Percentiles rank a stretch among this genome's conserved stretches.
phyloP scores from a whole-genome alignment of 2,329 filamentous ascomycete species.

The Dichotomopilus funicola region DNA sequence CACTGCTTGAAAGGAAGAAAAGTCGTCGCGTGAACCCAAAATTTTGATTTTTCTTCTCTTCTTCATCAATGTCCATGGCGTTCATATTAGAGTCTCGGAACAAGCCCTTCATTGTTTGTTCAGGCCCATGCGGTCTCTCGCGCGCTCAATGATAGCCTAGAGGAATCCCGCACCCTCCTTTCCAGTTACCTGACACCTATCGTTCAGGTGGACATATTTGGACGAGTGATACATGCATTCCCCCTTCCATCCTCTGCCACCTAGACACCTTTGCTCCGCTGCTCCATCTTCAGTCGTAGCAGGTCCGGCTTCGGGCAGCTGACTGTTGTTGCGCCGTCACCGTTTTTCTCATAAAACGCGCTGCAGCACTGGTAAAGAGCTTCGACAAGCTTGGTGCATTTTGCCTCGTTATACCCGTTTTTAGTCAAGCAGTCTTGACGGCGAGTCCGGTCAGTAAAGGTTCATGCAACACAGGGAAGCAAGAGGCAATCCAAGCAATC shows the following conservation, averaged over 20 bases:
- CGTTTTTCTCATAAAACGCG: conserved; percentile 73
- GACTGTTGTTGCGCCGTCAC: conserved; percentile 66
- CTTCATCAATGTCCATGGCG: conserved; percentile 71
- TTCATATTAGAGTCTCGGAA: conserved; percentile 99
- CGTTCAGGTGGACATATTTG: conserved; percentile 31
- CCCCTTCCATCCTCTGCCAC: neutral
- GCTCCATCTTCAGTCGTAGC: conserved; percentile 78
- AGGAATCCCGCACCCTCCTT: conserved; percentile 66
- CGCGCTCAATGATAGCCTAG: conserved; percentile 99
- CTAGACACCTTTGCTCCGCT: conserved; percentile 40
- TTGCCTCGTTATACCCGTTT: conserved; percentile 79
- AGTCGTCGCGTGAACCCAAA: conserved; percentile 14
- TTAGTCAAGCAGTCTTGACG: conserved; percentile 74
- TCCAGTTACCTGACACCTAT: conserved; percentile 57
- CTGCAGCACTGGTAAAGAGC: conserved; percentile 92
- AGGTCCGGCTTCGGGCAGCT: conserved; percentile 82
- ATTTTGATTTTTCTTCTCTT: conserved; percentile 36
- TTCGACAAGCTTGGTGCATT: conserved; percentile 70
- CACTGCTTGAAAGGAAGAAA: conserved; percentile 17
- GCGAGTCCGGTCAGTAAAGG: neutral
- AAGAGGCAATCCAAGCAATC: neutral
- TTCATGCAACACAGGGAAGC: neutral
- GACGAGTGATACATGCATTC: conserved; percentile 24
- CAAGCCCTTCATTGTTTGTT: conserved; percentile 86
- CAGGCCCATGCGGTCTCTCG: conserved; percentile 77